Conservation (phyloP, 2,329 filamentous ascomycete species). For the Rutstroemia sydowiana region DNA sequence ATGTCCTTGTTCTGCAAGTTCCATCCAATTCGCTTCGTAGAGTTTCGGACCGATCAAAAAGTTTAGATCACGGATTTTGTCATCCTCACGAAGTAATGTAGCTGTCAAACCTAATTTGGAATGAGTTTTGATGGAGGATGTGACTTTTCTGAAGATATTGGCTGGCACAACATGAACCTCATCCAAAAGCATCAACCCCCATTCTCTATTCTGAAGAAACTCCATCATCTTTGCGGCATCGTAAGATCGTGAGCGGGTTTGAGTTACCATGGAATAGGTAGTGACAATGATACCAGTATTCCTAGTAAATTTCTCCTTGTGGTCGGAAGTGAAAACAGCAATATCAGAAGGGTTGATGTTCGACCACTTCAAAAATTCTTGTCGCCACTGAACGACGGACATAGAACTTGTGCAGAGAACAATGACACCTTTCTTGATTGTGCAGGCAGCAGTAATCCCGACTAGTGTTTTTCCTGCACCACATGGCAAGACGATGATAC, state of each 20-base stretch:
- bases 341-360: conserved; percentile 93
- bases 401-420: conserved; percentile 95
- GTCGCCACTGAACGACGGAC: conserved; percentile 94
- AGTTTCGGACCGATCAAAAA: conserved; percentile 96
- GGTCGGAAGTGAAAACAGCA: conserved; percentile 88
- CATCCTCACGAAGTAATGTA: conserved; percentile 88
- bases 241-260: conserved; percentile 77
- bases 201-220: conserved; percentile 81
- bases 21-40: conserved; percentile 99
- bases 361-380: conserved; percentile 98
- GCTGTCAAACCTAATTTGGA: conserved; percentile 92
- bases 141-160: conserved; percentile 92
- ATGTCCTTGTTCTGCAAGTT: conserved; percentile 90
- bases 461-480: conserved; percentile 96
- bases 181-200: conserved; percentile 94
- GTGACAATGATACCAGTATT: conserved; percentile 95
- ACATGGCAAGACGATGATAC: conserved; percentile 93
- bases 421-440: conserved; percentile 93
- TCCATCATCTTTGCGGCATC: conserved; percentile 98
- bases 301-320: conserved; percentile 77
- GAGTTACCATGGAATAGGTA: conserved; percentile 98
- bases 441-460: conserved; percentile 96
- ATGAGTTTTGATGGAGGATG: conserved; percentile 86
- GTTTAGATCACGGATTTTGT: conserved; percentile 96
- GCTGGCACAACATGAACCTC: conserved; percentile 98